Evolutionary conservation across 169 alveolate genomes (phyloP), one percentile per base, ranked within the genome.

Genomic region (Cryptosporidium viatorum): DNA sequence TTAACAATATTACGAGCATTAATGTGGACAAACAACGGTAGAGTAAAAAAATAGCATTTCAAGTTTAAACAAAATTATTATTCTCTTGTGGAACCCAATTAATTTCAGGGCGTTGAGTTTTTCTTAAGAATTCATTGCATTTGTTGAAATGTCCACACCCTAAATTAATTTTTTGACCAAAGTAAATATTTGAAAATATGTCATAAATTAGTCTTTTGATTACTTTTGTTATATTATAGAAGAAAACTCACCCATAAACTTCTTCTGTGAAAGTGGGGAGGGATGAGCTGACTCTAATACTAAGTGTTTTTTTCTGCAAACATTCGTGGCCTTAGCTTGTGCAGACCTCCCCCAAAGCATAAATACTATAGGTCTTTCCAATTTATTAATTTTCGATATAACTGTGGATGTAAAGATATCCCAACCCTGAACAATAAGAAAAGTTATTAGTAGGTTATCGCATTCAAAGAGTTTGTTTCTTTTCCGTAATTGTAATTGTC

Each of bases 221-320:
- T 18, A 55, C 31, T 69, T 55, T 69, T 14, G n/a, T 33, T 39
- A 18, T 84, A 39, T 9, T 39, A 21, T 12, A 55, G 18, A 37
- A 18, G 18, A 16, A 26, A 35, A 68, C 85, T 62, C 60, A 69
- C 84, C 85, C 29, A 68, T 68, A 55, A 69, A 68, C 39, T 69
- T 69, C 41, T 71, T 67, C 41, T 70, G 84, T 51, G 99, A 96
- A 43, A 98, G 94, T 7, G 99, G 99, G 12, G 99, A 97, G 26
- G 99, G 99, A 93, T 98, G 99, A n/a, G 98, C 98, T 43, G 97
- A 95, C 85, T 96, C 94, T 60, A 98, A 87, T 23, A 98, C 93
- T 69, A 84, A 93, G 93, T 98, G 99, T 86, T 95, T 96, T 4
- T 74, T 84, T n/a, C 91, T 85, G 85, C 97, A 95, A 37, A 98